These are phyloP conservation scores for Leptographium flavum DNA, from an alignment of 2,329 filamentous ascomycete genomes.

Conservation along the genomic window DNA sequence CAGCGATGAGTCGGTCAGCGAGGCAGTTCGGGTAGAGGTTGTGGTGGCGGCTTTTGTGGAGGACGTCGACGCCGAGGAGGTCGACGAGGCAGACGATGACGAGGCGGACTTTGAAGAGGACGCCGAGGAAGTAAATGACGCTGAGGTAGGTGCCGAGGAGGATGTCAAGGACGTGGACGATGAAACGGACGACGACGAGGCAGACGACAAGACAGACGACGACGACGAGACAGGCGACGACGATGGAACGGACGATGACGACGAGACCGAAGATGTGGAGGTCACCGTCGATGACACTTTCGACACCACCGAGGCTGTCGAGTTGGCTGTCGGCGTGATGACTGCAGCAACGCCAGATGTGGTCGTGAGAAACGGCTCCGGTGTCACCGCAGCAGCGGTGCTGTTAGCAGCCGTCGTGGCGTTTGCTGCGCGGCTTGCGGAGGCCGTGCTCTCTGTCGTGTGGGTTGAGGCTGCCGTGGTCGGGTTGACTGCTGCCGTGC, in stretches of 20 bases:
- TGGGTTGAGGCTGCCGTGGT: too few species aligned
- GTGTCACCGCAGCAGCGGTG: not conserved
- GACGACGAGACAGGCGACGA: too few species aligned
- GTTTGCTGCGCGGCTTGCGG: not conserved
- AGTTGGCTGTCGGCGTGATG: not conserved
- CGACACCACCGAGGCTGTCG: not conserved
- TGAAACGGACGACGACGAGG: too few species aligned
- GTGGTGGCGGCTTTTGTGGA: not conserved
- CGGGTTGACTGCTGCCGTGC: too few species aligned
- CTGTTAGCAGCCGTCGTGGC: not conserved
- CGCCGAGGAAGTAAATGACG: too few species aligned
- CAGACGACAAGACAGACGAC: too few species aligned
- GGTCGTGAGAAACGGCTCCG: not conserved
- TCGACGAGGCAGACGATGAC: not conserved
- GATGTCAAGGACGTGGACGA: too few species aligned
- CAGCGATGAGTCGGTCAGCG: slow-evolving; percentile 18
- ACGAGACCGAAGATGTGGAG: too few species aligned
- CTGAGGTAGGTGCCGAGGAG: too few species aligned
- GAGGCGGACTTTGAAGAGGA: not conserved
- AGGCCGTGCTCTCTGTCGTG: not conserved
- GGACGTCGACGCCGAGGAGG: not conserved
- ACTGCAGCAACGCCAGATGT: not conserved
- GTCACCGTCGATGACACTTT: not conserved
- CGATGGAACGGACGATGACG: too few species aligned
- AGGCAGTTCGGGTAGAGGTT: slow-evolving; percentile 21